A percentile compares a stretch with the other conserved stretches of the same genome.
Evolutionary conservation across 1,139 yeast species (phyloP).

Genomic region (Yamadazyma friedrichii): DNA sequence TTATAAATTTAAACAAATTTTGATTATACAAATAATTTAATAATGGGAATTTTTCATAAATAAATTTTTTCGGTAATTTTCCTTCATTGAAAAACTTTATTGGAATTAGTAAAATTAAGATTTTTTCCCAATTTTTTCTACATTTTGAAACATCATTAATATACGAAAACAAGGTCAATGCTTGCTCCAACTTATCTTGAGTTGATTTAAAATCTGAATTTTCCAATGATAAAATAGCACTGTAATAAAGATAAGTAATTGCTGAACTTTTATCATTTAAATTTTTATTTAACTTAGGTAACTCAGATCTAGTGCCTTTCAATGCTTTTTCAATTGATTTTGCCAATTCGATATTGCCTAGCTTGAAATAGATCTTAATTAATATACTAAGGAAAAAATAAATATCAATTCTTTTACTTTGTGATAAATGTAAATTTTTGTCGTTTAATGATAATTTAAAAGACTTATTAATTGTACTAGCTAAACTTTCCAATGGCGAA

Average conservation of each 20-base stretch:
- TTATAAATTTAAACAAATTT: slow-evolving; percentile 46
- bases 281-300: slow-evolving; percentile 54
- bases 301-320: slow-evolving; percentile 45
- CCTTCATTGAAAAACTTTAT: slow-evolving; percentile 45
- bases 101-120: slow-evolving; percentile 55
- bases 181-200: slow-evolving; percentile 46
- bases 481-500: slow-evolving; percentile 52
- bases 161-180: slow-evolving; percentile 38
- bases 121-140: slow-evolving; percentile 32
- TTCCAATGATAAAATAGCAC: slow-evolving; percentile 61
- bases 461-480: slow-evolving; percentile 67
- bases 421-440: slow-evolving; percentile 50
- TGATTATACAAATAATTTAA: slow-evolving; percentile 46
- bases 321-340: slow-evolving; percentile 77
- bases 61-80: slow-evolving; percentile 34
- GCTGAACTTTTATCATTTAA: slow-evolving; percentile 48
- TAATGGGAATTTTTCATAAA: slow-evolving; percentile 48
- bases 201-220: slow-evolving; percentile 59
- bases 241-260: slow-evolving; percentile 62
- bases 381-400: slow-evolving; percentile 74
- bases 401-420: slow-evolving; percentile 63
- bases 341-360: slow-evolving; percentile 73
- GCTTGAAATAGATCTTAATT: slow-evolving; percentile 67
- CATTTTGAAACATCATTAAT: slow-evolving; percentile 17
- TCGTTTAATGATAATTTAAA: slow-evolving; percentile 81